Conservation (phyloP, 257 asterid species). For the Solanum sitiens region DNA sequence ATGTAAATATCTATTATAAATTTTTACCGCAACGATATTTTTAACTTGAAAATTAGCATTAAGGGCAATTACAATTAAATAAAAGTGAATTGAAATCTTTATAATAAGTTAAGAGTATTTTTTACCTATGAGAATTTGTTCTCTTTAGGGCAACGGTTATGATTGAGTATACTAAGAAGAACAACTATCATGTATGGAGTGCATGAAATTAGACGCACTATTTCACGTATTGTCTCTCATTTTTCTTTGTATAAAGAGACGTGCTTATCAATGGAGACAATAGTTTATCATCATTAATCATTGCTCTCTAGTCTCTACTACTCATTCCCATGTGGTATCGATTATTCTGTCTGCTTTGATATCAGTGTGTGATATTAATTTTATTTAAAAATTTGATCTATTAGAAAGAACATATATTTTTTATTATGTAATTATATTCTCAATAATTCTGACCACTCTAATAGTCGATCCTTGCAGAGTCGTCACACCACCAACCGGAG, state of each 20-base stretch:
- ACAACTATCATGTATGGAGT: not conserved
- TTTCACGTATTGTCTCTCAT: not conserved
- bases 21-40: not conserved
- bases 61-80: not conserved
- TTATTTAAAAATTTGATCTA: too few species aligned
- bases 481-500: not conserved
- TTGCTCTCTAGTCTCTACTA: too few species aligned
- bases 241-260: not conserved
- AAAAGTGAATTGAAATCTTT: not conserved
- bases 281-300: constrained; percentile 16
- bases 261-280: constrained; percentile 19
- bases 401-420: too few species aligned
- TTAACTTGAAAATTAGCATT: not conserved
- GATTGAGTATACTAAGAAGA: not conserved
- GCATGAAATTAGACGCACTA: not conserved
- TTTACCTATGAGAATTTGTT: not conserved
- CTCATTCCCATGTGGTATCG: too few species aligned
- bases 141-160: not conserved
- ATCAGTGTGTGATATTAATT: too few species aligned
- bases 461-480: not conserved
- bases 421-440: not conserved
- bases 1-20: not conserved
- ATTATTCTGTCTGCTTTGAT: not conserved
- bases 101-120: not conserved
- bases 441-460: not conserved